A percentile compares a stretch with the other conserved stretches of the same genome.
Conservation (phyloP, 2,329 filamentous ascomycete genomes). For the Orbilia oligospora region DNA sequence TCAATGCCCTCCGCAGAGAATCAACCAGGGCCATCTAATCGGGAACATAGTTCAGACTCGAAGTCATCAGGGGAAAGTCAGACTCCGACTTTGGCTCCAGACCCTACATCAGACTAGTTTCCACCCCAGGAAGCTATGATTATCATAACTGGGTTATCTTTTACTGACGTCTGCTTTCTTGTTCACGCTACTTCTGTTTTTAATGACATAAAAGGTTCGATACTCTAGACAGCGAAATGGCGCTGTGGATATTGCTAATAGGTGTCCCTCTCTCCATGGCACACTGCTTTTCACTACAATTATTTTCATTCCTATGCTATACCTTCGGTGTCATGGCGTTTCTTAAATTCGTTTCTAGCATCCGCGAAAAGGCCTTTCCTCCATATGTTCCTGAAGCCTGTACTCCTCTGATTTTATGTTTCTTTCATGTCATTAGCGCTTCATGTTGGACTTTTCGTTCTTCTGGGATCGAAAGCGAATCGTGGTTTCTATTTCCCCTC, state of each 20-base stretch:
- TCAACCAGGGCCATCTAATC: conserved; percentile 4
- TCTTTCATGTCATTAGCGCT: neutral
- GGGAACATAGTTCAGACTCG: neutral
- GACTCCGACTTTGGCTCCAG: neutral
- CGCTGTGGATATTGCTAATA: conserved; percentile 1
- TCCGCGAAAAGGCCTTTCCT: neutral
- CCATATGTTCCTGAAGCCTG: neutral
- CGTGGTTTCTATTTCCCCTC: neutral
- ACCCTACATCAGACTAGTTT: neutral
- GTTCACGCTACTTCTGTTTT: neutral
- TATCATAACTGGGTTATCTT: neutral
- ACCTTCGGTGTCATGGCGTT: conserved; percentile 1
- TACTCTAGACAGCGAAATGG: conserved; percentile 7
- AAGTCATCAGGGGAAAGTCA: conserved; percentile 17
- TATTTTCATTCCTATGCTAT: conserved; percentile 1
- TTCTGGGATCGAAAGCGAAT: conserved; percentile 1
- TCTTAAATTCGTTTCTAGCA: conserved; percentile 1
- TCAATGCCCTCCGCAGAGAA: conserved; percentile 24
- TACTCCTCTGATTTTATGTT: neutral
- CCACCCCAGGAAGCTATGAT: neutral
- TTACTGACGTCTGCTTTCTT: neutral
- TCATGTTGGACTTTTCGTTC: conserved; percentile 11
- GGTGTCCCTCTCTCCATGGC: neutral
- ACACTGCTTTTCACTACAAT: neutral
- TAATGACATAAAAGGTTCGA: neutral